A percentile compares a stretch with the other conserved stretches of the same genome.
Evolutionary conservation across 352 stramenopile species (phyloP).

Genomic region (Phytopythium aichiense): DNA sequence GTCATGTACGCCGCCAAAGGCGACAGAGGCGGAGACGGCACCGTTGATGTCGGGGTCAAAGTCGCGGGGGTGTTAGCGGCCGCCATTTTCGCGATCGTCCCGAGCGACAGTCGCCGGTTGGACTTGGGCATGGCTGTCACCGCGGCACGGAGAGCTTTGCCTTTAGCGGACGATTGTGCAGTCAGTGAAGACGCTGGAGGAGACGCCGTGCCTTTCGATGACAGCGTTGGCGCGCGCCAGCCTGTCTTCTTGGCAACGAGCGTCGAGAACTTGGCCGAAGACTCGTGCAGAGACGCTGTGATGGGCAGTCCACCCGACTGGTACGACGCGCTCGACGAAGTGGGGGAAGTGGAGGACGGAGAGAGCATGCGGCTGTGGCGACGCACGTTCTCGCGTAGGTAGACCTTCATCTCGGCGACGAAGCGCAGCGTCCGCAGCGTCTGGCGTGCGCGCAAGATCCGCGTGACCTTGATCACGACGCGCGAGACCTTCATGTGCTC

Average conservation of each 20-base stretch:
- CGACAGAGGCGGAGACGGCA: slow-evolving; percentile 26
- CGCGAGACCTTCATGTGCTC: slow-evolving; percentile 68
- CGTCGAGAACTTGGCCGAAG: slow-evolving; percentile 26
- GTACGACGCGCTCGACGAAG: neutral
- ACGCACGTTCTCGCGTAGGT: slow-evolving; percentile 52
- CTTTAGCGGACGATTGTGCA: neutral
- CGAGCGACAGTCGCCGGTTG: neutral
- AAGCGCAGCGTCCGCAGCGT: slow-evolving; percentile 74
- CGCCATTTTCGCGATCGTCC: neutral
- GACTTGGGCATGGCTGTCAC: neutral
- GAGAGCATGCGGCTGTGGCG: slow-evolving; percentile 3
- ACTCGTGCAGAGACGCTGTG: slow-evolving; percentile 30
- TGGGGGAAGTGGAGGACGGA: slow-evolving; percentile 3
- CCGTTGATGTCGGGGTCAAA: slow-evolving; percentile 10
- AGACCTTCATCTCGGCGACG: slow-evolving; percentile 78
- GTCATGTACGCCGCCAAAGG: slow-evolving; percentile 43
- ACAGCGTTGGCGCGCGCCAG: slow-evolving; percentile 11
- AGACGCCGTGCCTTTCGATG: neutral
- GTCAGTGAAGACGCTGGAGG: slow-evolving; percentile 4
- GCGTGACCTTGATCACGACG: slow-evolving; percentile 64
- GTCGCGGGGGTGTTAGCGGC: slow-evolving; percentile 12
- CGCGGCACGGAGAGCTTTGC: neutral
- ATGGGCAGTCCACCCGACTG: slow-evolving; percentile 16
- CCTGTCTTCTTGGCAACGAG: slow-evolving; percentile 13
- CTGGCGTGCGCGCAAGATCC: slow-evolving; percentile 54